These are phyloP conservation scores for Brettanomyces custersianus DNA, from an alignment of 805 yeast genomes.

Conservation along the genomic window DNA sequence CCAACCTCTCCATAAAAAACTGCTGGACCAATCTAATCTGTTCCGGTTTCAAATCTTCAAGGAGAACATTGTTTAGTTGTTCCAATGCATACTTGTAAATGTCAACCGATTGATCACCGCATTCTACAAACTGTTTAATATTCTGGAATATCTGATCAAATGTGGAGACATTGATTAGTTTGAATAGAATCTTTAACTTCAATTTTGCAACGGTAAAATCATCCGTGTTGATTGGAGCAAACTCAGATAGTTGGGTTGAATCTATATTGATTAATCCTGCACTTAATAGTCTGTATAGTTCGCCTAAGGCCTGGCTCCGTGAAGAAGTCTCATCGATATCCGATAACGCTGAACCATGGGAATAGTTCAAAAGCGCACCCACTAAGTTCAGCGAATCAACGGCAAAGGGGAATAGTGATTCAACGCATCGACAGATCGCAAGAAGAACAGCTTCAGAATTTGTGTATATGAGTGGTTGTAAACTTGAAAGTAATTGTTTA, in stretches of 20 bases:
- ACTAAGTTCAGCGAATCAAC: slow-evolving; percentile 43
- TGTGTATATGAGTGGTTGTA: slow-evolving; percentile 39
- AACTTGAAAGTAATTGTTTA: slow-evolving; percentile 26
- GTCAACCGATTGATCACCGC: slow-evolving; percentile 8
- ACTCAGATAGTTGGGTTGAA: slow-evolving; percentile 30
- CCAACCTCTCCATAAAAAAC: slow-evolving; percentile 48
- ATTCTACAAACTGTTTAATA: slow-evolving; percentile 46
- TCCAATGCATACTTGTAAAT: slow-evolving; percentile 42
- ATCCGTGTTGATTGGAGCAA: slow-evolving; percentile 54
- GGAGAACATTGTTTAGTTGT: slow-evolving; percentile 32
- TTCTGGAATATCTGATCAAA: slow-evolving; percentile 48
- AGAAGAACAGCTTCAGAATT: slow-evolving; percentile 53
- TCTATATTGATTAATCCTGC: slow-evolving; percentile 29
- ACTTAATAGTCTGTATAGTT: slow-evolving; percentile 17
- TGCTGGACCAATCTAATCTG: slow-evolving; percentile 48
- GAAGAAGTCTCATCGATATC: background rate
- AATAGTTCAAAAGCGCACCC: slow-evolving; percentile 32
- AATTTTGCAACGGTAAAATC: slow-evolving; percentile 29
- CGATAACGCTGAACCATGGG: slow-evolving; percentile 3
- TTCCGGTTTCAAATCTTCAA: slow-evolving; percentile 23
- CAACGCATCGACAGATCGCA: slow-evolving; percentile 47
- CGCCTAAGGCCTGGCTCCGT: slow-evolving; percentile 7
- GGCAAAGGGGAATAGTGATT: slow-evolving; percentile 50
- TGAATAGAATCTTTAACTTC: slow-evolving; percentile 55
- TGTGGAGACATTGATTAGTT: slow-evolving; percentile 45